Conservation (phyloP, 2,329 filamentous ascomycete species). For the Graphilbum fragrans region DNA sequence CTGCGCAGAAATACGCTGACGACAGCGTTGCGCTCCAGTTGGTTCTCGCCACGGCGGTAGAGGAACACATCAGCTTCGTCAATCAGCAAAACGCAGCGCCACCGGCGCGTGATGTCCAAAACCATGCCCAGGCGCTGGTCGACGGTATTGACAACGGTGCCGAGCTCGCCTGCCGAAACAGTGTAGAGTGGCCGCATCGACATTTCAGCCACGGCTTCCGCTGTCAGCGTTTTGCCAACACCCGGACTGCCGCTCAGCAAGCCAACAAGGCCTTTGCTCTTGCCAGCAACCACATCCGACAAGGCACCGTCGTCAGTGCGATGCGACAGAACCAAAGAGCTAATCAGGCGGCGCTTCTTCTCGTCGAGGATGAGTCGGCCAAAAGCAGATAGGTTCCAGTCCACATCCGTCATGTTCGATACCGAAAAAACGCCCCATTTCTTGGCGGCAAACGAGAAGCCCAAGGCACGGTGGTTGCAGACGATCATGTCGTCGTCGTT, state of each 20-base stretch:
- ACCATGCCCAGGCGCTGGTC: slow-evolving; percentile 27
- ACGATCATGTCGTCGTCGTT: slow-evolving; percentile 20
- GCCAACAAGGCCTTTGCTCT: slow-evolving; percentile 12
- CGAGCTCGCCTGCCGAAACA: slow-evolving; percentile 16
- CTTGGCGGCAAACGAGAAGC: slow-evolving; percentile 30
- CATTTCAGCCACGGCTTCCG: slow-evolving; percentile 22
- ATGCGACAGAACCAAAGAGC: slow-evolving; percentile 13
- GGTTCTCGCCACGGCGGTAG: slow-evolving; percentile 2
- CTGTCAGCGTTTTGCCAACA: slow-evolving; percentile 26
- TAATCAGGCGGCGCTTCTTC: slow-evolving; percentile 16
- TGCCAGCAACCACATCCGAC: slow-evolving; percentile 12
- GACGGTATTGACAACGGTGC: slow-evolving; percentile 2
- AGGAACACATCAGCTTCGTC: slow-evolving; percentile 15
- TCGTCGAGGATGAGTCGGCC: slow-evolving; percentile 16
- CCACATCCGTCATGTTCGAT: slow-evolving; percentile 7
- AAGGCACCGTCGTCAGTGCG: slow-evolving; percentile 1
- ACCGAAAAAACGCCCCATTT: neutral
- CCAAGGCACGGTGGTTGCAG: slow-evolving; percentile 22
- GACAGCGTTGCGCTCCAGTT: slow-evolving; percentile 8
- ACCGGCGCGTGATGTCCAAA: slow-evolving; percentile 6
- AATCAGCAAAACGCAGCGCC: slow-evolving; percentile 14
- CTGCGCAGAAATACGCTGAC: slow-evolving; percentile 18
- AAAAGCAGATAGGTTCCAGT: slow-evolving; percentile 16
- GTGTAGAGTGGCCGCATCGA: slow-evolving; percentile 21
- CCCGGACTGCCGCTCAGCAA: slow-evolving; percentile 20